Base-by-base conservation (phyloP, 179 eudicot species). In the Drosera spatulata region DNA sequence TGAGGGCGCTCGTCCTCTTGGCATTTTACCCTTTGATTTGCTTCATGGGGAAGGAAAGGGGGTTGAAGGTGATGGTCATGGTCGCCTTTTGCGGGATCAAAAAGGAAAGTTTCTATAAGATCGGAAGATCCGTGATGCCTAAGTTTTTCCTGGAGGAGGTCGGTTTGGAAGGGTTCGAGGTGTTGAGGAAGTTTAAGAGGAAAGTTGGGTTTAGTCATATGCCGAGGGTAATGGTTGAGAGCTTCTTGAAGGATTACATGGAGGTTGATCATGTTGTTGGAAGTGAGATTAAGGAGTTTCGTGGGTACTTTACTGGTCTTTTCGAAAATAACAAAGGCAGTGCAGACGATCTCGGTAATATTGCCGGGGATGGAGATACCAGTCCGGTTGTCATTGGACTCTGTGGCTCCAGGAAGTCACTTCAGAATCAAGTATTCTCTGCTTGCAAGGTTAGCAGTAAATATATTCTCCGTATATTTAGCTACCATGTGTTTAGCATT, bases 221-320 rank as follows among this genome's bases (percentile, higher is more conserved):
- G 73, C 95, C 89, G 41, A 71, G 60, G 65, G 77, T 84, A 1
- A 86, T 86, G 89, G 73, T 84, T 55, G 87, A 86, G 51, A 70
- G 80, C 60, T 84, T 86, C 53, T 68, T 84, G 65, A 84, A 38
- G 68, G 95, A 86, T 44, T 81, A 84, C 67, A 62, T 84, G 73
- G 79, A 79, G 68, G 65, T 86, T 79, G 83, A 84, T 37, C 39
- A 22, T 65, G 87, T 84, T 41, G 69, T 77, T 76, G 95, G 85
- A 38, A 81, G 80, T 10, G 76, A 84, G 3, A 57, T 86, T 2
- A 78, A 66, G 62, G 87, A 66, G 43, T 71, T 65, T 61, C 11
- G 71, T 70, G 87, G 88, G 2, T 76, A 75, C 56, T 86, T 69
- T 71, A 60, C 67, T 66, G 95, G 95, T 58, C 9, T 79, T 10